Evolutionary conservation across 192 early-diverging fungal species (phyloP), one percentile per base, ranked within the genome.

Genomic region (Coemansia sp.): DNA sequence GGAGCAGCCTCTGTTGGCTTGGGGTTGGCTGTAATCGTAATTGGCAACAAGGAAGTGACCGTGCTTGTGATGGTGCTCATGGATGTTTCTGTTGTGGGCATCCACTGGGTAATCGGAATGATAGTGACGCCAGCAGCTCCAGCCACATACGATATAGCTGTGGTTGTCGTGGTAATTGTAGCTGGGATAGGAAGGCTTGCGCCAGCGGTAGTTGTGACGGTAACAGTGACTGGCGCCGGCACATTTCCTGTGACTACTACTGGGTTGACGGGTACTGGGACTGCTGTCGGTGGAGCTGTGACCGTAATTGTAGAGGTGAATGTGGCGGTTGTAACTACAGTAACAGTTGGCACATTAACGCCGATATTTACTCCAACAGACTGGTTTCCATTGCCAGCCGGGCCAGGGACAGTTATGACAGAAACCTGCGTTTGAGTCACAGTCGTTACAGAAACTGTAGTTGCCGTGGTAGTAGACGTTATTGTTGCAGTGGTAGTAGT

Each of bases 181-280:
- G 9, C 27, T 1, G 55, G 55, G 1, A 59, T 4, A 8, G 29
- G 13, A 15, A 31, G 6, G 12, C 15, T 31, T 4, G 55, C 15
- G 3, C 55, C 55, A 16, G 12, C 55, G 16, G 55, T 59, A 18
- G 27, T 3, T 16, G 55, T 59, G 15, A 59, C 15, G 5, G 55
- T 59, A 34, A 59, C 55, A 33, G 55, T 59, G 29, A 59, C 29
- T 34, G 55, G 55, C 3, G 55, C 31, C 34, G 55, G 55, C 55
- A 59, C 24, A 59, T 33, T 59, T 16, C 29, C 55, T 6, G 55
- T 11, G 18, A 34, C 29, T 1, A 31, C 55, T 0, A 18, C 55
- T 3, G 55, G 3, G 0, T 59, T 59, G 13, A 7, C 55, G 7
- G 55, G 55, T 16, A 33, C 55, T 15, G 12, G 13, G 0, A 12